Evolutionary conservation across 345 rosid genomes (phyloP).

Genomic region (Psidium friedrichsthalianum): DNA sequence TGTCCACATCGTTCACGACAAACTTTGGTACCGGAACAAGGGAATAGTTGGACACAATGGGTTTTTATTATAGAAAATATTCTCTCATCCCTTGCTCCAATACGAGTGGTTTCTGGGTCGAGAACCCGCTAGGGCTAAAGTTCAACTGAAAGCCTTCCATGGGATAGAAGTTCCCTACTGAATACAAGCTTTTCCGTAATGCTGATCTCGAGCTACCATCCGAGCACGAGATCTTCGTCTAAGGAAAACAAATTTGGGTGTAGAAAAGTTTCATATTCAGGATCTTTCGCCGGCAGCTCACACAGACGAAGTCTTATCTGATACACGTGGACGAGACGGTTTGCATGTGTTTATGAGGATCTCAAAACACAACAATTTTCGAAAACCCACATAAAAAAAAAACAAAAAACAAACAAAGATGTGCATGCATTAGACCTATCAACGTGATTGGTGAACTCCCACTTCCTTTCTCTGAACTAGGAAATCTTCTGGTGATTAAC

Average conservation of each 20-base stretch:
- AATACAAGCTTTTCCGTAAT: background rate
- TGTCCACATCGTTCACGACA: no score
- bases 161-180: background rate
- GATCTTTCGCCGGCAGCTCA: background rate
- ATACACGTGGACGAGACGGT: background rate
- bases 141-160: background rate
- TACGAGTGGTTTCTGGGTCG: rapidly evolving
- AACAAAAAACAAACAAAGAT: background rate
- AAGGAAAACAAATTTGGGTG: background rate
- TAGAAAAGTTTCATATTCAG: background rate
- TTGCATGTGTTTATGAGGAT: background rate
- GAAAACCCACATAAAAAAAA: background rate
- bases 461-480: background rate
- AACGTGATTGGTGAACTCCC: background rate
- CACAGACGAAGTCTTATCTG: rapidly evolving
- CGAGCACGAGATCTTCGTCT: background rate
- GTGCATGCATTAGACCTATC: background rate
- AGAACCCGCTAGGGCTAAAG: background rate
- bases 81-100: background rate
- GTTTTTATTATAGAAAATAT: no score
- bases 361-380: background rate
- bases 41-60: background rate
- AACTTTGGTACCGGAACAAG: background rate
- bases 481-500: background rate
- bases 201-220: background rate